Evolutionary conservation across 2,329 filamentous ascomycete genomes (phyloP).

Genomic region (Cordyceps militaris): DNA sequence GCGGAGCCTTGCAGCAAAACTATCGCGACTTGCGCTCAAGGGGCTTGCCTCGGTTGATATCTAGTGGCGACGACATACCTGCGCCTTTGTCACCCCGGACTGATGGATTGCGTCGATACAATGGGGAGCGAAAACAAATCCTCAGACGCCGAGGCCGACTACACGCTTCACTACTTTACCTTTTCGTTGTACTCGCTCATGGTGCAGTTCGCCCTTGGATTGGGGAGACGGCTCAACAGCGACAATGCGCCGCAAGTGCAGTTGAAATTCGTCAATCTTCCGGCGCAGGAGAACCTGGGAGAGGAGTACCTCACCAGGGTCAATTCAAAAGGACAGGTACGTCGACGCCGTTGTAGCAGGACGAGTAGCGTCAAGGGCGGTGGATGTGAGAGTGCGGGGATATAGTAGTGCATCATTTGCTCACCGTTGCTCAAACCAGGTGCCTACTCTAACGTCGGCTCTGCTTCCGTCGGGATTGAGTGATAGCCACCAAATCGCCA

Average conservation of each 20-base stretch:
- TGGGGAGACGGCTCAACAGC: constrained; percentile 20
- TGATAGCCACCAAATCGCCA: constrained; percentile 23
- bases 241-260: constrained; percentile 20
- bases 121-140: not conserved
- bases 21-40: not conserved
- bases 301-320: constrained; percentile 23
- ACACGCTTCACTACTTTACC: constrained; percentile 24
- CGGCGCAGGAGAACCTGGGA: constrained; percentile 22
- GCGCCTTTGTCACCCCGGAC: not conserved
- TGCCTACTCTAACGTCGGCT: constrained; percentile 23
- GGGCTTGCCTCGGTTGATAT: not conserved
- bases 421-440: constrained; percentile 14
- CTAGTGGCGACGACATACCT: not conserved
- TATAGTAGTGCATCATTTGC: not conserved
- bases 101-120: not conserved
- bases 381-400: not conserved
- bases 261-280: constrained; percentile 22
- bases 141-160: constrained; percentile 12
- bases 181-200: constrained; percentile 27
- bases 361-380: not conserved
- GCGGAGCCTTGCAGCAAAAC: not conserved
- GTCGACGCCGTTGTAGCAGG: constrained; percentile 6
- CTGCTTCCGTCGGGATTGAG: constrained; percentile 18
- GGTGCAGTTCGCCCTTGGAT: constrained; percentile 23
- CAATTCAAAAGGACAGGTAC: constrained; percentile 24